Base-by-base conservation (phyloP, 108 stramenopile species). In the Conticribra weissflogii region DNA sequence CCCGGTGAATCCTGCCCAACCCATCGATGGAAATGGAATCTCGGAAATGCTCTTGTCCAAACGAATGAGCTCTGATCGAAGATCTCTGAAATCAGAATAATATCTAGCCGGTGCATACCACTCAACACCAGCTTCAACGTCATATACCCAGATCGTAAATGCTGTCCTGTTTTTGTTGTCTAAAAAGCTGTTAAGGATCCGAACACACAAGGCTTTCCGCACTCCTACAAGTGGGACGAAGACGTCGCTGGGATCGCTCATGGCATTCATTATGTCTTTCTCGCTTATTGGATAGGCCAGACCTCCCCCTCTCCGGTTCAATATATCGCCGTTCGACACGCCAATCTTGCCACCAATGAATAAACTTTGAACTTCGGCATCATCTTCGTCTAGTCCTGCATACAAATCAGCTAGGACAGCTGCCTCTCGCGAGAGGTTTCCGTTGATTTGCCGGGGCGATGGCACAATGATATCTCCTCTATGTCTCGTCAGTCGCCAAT, bases 21-120 rank as follows among this genome's bases (percentile, higher is more conserved):
- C 47, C 8, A 68, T 44, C 8, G 50, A 66, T 17, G 89, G 94
- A 73, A 92, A 92, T 7, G 81, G 86, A 52, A 90, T 74, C 16
- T 89, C 78, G 14, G 29, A 59, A 46, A 83, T 59, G 9, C 72
- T 45, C 18, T 71, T 79, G 46, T 81, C 66, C 19, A 89, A 52
- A 5, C 51, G 34, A 2, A 86, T 32, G 9, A 82, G 49, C 28
- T 85, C 85, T 27, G 52, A 56, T 0, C 87, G 79, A 25, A 95
- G 76, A 34, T 95, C 94, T 61, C 71, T 58, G 67, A 95, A 95
- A 68, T 95, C 94, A 31, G 81, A 33, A 75, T 76, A 81, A 51
- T 89, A 92, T 32, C 94, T 77, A 41, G 90, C 78, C 2, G 94
- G 94, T 19, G 94, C 94, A 71, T 89, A 95, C 90, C 90, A 95